Evolutionary conservation across 495 filamentous ascomycete genomes (phyloP), one percentile per base, ranked within the genome.

Genomic region (Cercophora scortea): DNA sequence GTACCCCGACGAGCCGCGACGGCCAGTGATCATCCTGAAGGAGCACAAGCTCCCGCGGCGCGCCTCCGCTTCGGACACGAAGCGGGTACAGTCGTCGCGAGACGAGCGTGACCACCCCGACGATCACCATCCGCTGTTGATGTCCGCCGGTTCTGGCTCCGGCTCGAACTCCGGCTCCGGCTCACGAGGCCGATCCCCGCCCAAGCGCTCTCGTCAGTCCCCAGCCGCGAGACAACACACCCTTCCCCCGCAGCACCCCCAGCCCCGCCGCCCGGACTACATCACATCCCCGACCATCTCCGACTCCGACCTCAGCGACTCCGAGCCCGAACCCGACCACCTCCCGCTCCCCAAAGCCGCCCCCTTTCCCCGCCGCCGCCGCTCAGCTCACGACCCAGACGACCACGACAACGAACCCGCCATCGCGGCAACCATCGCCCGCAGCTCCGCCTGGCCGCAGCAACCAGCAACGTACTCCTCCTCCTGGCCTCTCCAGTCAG

Each of bases 11-110:
- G 54, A 58, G 16, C 13, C 41, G 3, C 46, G 40, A 25, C 51
- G 57, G 8, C 62, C 62, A 5, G 45, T 51, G 19, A 54, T 65
- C 32, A 43, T 60, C 33, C 39, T 62, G 48, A 65, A 52, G 45
- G 60, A 65, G 38, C 62, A 65, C 62, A 61, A 46, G 47, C 17
- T 63, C 42, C 48, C 51, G 6, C 55, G 62, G 11, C 52, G 60
- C 19, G 43, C 46, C 10, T 62, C 62, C 9, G 43, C 55, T 10
- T 52, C 58, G 4, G 57, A 61, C 33, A 32, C 60, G 43, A 59
- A 55, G 40, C 52, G 35, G 49, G 49, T 38, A 5, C n/a, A n/a
- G n/a, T 5, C 25, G 5, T 25, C 25, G 25, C 25, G 25, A 25
- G 25, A 25, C 25, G 25, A 25, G 2, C 25, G 25, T 25, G 25